phyloP scores from a whole-genome alignment of 805 yeast genomes.

The Myxozyma geophila region DNA sequence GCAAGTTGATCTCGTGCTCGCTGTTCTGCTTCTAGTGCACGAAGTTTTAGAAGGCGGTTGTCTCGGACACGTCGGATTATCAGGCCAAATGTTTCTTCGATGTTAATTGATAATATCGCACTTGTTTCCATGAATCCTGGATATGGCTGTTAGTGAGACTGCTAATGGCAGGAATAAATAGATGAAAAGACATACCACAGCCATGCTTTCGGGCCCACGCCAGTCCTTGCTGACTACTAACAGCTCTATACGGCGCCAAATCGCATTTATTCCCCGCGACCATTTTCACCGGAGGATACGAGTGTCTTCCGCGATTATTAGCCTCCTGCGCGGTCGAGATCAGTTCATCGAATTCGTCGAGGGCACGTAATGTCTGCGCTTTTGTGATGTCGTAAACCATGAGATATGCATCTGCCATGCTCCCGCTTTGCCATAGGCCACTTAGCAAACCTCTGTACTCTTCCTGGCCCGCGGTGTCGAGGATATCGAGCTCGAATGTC shows the following conservation, averaged over 20 bases:
- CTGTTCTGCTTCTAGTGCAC: constrained; percentile 20
- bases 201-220: constrained; percentile 63
- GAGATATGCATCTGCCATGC: constrained; percentile 43
- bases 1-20: constrained; percentile 19
- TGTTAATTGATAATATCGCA: constrained; percentile 84
- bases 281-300: constrained; percentile 61
- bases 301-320: constrained; percentile 52
- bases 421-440: constrained; percentile 42
- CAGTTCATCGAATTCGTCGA: constrained; percentile 44
- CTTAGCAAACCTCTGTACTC: constrained; percentile 65
- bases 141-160: neutral
- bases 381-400: constrained; percentile 46
- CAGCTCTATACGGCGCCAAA: constrained; percentile 60
- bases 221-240: constrained; percentile 57
- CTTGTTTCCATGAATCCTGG: constrained; percentile 85
- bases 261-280: constrained; percentile 73
- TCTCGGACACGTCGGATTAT: constrained; percentile 53
- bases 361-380: constrained; percentile 41
- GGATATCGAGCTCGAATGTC: constrained; percentile 58
- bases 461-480: constrained; percentile 82
- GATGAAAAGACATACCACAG: constrained; percentile 20
- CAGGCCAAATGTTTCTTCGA: constrained; percentile 73
- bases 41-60: constrained; percentile 8
- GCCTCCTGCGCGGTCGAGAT: constrained; percentile 70
- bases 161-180: neutral